Evolutionary conservation across 148 eudicot species (phyloP).

Genomic region (Vaccinium darrowii): DNA sequence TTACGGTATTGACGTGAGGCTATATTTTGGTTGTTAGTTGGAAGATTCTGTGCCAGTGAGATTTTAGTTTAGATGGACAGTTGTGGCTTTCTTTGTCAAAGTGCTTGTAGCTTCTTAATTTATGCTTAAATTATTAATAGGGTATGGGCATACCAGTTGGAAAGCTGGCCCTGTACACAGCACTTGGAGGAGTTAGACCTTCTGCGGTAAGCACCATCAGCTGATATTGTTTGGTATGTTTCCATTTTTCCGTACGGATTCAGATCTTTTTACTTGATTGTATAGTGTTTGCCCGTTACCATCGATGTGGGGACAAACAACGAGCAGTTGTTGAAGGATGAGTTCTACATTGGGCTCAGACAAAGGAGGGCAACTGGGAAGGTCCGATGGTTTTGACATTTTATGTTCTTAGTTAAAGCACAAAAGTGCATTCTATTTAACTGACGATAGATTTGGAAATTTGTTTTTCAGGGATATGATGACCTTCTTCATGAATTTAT

Average conservation of each 20-base stretch:
- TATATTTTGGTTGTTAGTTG: neutral
- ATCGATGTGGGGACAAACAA: conserved; percentile 94
- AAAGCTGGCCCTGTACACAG: conserved; percentile 80
- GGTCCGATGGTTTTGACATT: conserved; percentile 33
- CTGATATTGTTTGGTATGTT: neutral
- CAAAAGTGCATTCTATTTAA: neutral
- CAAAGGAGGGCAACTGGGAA: conserved; percentile 83
- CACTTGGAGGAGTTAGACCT: conserved; percentile 96
- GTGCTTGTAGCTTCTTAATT: neutral
- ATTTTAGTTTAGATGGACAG: neutral
- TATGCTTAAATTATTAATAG: conserved; percentile 35
- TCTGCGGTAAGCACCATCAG: conserved; percentile 57
- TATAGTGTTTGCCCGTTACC: conserved; percentile 85
- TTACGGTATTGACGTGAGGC: neutral
- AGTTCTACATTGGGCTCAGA: conserved; percentile 82
- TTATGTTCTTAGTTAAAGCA: neutral
- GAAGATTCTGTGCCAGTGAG: neutral
- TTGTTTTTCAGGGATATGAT: conserved; percentile 66
- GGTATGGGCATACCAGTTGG: conserved; percentile 99
- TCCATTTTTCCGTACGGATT: neutral
- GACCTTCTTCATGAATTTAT: conserved; percentile 82
- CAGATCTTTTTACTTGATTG: conserved; percentile 8
- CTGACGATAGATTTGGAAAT: neutral
- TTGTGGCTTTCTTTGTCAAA: neutral
- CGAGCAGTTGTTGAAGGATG: conserved; percentile 68